A percentile compares a stretch with the other conserved stretches of the same genome.
Conservation (phyloP, 768 basidiomycete genomes). For the Rhizopogon roseolus region DNA sequence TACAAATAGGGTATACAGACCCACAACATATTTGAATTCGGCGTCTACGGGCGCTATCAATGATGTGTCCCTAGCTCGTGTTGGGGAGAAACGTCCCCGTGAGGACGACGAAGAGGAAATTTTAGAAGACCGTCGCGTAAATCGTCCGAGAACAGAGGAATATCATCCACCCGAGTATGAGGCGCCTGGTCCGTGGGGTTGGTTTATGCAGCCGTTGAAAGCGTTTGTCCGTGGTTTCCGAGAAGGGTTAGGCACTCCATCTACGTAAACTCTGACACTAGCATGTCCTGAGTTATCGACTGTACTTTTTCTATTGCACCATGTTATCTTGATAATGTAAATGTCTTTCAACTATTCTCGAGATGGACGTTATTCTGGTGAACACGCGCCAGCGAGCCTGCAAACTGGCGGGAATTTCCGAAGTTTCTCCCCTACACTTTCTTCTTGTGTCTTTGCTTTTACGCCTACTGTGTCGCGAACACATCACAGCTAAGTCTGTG, state of each 20-base stretch:
- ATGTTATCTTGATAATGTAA: constrained; percentile 4
- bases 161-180: constrained; percentile 42
- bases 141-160: constrained; percentile 47
- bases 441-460: constrained; percentile 13
- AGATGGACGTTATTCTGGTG: neutral
- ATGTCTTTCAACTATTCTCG: neutral
- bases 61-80: constrained; percentile 18
- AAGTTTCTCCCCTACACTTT: constrained; percentile 8
- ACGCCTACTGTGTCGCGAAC: constrained; percentile 6
- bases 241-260: constrained; percentile 40
- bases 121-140: constrained; percentile 39
- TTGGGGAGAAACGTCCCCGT: constrained; percentile 44
- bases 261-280: constrained; percentile 13
- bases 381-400: constrained; percentile 9
- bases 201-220: constrained; percentile 59
- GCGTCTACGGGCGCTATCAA: constrained; percentile 32
- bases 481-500: constrained; percentile 5
- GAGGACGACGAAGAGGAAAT: constrained; percentile 31
- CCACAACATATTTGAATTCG: constrained; percentile 7
- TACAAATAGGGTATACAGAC: constrained; percentile 8
- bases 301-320: constrained; percentile 8
- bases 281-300: neutral
- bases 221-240: constrained; percentile 66
- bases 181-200: constrained; percentile 44
- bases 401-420: constrained; percentile 25